Conservation (phyloP, 345 rosid species). For the Dipteronia sinensis region DNA sequence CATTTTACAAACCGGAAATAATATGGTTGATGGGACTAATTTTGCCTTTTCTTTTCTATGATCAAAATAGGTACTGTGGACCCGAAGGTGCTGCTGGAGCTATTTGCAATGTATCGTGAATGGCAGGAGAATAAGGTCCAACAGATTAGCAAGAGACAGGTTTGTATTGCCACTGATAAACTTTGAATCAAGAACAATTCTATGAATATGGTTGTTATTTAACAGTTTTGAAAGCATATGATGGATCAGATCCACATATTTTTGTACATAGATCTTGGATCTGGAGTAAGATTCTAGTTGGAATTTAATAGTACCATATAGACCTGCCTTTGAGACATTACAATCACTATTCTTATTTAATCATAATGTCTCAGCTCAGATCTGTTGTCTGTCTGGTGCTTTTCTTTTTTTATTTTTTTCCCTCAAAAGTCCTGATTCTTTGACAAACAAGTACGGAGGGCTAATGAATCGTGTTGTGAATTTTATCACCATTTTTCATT, state of each 20-base stretch:
- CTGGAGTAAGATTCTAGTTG: conserved; percentile 15
- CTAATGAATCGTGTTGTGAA: not conserved
- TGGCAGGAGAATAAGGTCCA: conserved; percentile 74
- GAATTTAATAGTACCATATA: conserved; percentile 14
- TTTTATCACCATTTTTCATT: not conserved
- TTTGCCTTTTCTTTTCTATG: conserved; percentile 13
- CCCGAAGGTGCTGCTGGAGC: conserved; percentile 80
- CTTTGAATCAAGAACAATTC: not conserved
- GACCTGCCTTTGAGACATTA: not conserved
- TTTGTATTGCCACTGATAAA: conserved; percentile 9
- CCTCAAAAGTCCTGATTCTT: not conserved
- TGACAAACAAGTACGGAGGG: not conserved
- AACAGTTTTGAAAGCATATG: not conserved
- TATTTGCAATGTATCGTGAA: conserved; percentile 74
- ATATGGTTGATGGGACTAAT: not conserved
- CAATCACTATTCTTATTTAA: not conserved
- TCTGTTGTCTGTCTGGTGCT: not conserved
- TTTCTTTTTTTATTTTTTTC: not conserved
- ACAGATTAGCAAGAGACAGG: conserved; percentile 80
- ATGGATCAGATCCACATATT: not conserved
- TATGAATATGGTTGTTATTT: conserved; percentile 1
- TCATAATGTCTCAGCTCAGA: not conserved
- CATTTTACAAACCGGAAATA: not conserved
- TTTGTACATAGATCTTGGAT: not conserved
- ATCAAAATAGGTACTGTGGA: conserved; percentile 55